Evolutionary conservation across 352 stramenopile genomes (phyloP), one percentile per base, ranked within the genome.

Genomic region (Pythium sp.): DNA sequence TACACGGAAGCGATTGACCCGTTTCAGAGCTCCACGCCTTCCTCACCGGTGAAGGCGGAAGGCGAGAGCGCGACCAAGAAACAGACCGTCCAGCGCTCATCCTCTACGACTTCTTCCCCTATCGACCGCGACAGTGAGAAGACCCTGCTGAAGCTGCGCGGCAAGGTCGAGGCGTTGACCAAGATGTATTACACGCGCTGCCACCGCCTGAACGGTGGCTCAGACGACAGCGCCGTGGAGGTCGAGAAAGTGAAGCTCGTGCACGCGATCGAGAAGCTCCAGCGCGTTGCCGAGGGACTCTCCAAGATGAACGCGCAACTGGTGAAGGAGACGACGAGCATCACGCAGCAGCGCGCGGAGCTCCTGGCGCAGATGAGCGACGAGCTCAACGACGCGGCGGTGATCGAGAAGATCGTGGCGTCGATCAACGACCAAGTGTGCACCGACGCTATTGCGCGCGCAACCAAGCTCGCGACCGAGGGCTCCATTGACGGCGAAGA

Each of bases 181-280:
- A 80, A 76, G 58, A 81, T 88, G 65, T 90, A 90, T 77, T 90
- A 86, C 73, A 77, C 80, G 38, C 81, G 78, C 58, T 85, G 79
- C 62, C 79, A 85, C 63, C 80, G 81, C 22, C 53, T 71, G 46
- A 72, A 76, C n/a, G 65, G 53, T 11, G 70, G 43, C n/a, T 30
- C 62, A 0, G 69, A 76, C 15, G 65, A 62, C 47, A 64, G 49
- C 9, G 53, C 53, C 18, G 61, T 72, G 47, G 49, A 72, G 18
- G 77, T 86, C 32, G 71, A 72, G 60, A 83, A 82, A 49, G 65
- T 86, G 18, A 86, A 87, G 65, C 72, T 82, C 20, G 62, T 87
- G 65, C 77, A 84, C 30, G 75, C 73, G 47, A 71, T 89, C 41
- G 71, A 87, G 72, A 77, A 82, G 22, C 71, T 87, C 22, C 73